Evolutionary conservation across 768 basidiomycete species (phyloP), one percentile per base, ranked within the genome.

Genomic region (Rhodocollybia butyracea): DNA sequence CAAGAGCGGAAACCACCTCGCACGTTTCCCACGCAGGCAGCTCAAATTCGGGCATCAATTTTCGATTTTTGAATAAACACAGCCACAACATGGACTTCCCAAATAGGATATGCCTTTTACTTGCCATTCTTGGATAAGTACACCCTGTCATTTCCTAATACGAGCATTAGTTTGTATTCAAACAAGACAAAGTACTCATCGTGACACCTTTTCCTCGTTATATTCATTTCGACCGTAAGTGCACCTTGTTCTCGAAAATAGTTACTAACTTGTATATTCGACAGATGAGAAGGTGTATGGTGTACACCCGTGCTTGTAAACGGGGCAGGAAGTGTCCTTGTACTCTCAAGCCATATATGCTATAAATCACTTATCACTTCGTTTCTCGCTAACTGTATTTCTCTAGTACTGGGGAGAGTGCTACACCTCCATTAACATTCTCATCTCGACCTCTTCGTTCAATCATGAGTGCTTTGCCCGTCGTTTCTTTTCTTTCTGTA

Each of bases 401-500:
- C 48, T 6, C 38, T 50, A 22, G 38, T 50, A 24, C 22, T 22
- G 12, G 21, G 5, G 29, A 34, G 46, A 34, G n/a, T 34, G 32
- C 31, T 31, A 17, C 32, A 38, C 21, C 32, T 34, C 38, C 32
- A 15, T 24, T 50, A 26, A 38, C 21, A 8, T 11, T 34, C 22
- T 29, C 21, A 29, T 19, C 17, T 17, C n/a, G 17, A 40, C n/a
- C 15, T 36, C 3, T 50, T 50, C 48, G 48, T 50, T 50, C 48
- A 47, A 39, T 26, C 26, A 78, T 80, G 76, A 58, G 61, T 46
- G 71, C 67, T 54, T 60, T 80, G 41, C 66, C 73, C 39, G 69
- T 66, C 24, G 55, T 80, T 32, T 79, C 80, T 21, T 75, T 84
- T 60, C 55, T 76, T 39, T 80, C 73, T 60, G 69, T 68, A n/a